These are phyloP conservation scores for Rosa persica DNA, from an alignment of 306 rosid species.

Conservation along the genomic window DNA sequence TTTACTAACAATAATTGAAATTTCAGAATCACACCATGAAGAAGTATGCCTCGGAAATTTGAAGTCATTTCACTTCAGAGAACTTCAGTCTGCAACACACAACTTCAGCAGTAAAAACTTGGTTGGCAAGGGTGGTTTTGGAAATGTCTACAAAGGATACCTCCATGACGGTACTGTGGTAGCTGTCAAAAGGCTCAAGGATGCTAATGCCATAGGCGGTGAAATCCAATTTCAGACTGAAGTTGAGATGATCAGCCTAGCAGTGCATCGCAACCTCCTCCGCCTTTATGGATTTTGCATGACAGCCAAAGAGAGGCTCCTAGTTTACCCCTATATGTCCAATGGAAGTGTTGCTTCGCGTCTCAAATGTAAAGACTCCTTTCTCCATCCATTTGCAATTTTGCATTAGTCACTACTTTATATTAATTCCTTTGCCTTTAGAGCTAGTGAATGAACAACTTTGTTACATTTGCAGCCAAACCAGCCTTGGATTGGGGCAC, in stretches of 20 bases:
- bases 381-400: not conserved
- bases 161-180: conserved; percentile 72
- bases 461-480: conserved; percentile 47
- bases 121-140: conserved; percentile 91
- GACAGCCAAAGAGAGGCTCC: conserved; percentile 77
- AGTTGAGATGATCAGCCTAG: conserved; percentile 96
- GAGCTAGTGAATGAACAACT: not conserved
- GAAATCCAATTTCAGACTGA: conserved; percentile 92
- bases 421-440: no score
- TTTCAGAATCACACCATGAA: conserved; percentile 71
- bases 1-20: conserved; percentile 5
- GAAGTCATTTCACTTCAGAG: conserved; percentile 77
- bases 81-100: conserved; percentile 85
- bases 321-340: conserved; percentile 96
- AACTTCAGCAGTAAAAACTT: conserved; percentile 87
- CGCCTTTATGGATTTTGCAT: conserved; percentile 85
- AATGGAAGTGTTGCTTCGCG: conserved; percentile 95
- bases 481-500: conserved; percentile 85
- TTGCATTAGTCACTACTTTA: not conserved
- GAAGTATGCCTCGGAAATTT: conserved; percentile 89
- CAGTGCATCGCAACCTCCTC: conserved; percentile 89
- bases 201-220: conserved; percentile 81
- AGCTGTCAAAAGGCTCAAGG: conserved; percentile 92
- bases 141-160: conserved; percentile 91
- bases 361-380: conserved; percentile 63